These are phyloP conservation scores for Nemania abortiva DNA, from an alignment of 2,329 filamentous ascomycete species.

Conservation along the genomic window DNA sequence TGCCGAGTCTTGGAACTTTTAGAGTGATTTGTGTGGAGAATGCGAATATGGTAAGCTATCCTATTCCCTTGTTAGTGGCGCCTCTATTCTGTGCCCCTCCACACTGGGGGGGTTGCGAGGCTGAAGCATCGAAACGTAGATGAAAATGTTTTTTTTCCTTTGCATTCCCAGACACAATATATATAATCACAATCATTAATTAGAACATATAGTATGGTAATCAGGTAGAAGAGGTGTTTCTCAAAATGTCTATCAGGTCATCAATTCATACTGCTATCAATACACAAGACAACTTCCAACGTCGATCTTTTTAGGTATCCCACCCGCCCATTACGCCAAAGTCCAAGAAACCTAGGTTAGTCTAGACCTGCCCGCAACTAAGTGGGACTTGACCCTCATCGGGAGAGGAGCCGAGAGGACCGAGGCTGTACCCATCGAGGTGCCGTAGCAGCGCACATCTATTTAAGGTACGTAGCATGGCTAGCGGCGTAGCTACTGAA, in stretches of 20 bases:
- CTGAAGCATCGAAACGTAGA: background rate
- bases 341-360: conserved; percentile 1
- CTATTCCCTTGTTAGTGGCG: background rate
- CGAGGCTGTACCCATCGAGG: conserved; percentile 18
- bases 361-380: conserved; percentile 30
- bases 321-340: conserved; percentile 29
- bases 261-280: conserved; percentile 31
- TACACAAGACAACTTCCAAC: conserved; percentile 23
- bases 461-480: background rate
- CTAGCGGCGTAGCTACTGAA: conserved; percentile 37
- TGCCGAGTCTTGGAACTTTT: background rate
- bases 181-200: background rate
- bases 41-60: too few relatives aligned
- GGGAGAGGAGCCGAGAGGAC: conserved; percentile 26
- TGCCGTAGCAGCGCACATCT: conserved; percentile 17
- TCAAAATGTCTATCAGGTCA: conserved; percentile 14
- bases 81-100: too few relatives aligned
- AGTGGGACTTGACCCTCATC: conserved; percentile 35
- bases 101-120: background rate
- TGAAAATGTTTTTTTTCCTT: background rate
- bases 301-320: conserved; percentile 22
- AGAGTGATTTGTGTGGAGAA: background rate
- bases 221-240: background rate
- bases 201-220: background rate
- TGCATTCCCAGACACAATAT: background rate